Conservation (phyloP, 805 yeast species). For the Saturnispora kantuleensis region DNA sequence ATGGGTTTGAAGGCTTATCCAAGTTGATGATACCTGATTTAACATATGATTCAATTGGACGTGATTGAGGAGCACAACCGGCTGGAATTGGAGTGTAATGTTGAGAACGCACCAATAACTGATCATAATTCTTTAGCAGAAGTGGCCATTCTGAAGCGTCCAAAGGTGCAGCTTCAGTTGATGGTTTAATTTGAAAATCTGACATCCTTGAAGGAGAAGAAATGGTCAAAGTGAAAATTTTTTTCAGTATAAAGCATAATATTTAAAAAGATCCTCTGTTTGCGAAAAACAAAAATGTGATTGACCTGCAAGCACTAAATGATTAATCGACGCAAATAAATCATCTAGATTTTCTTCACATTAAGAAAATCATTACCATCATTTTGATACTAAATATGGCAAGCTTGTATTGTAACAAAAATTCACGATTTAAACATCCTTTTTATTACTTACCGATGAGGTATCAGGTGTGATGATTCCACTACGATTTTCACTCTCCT, state of each 20-base stretch:
- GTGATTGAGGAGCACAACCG: constrained; percentile 88
- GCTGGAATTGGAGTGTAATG: constrained; percentile 97
- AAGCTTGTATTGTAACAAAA: too few relatives aligned
- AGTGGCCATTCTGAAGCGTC: constrained; percentile 96
- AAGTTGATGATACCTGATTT: constrained; percentile 94
- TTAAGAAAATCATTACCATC: too few relatives aligned
- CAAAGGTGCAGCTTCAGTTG: constrained; percentile 61
- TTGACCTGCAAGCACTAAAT: too few relatives aligned
- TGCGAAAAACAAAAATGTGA: neutral
- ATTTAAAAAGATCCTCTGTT: neutral
- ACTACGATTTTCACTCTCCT: too few relatives aligned
- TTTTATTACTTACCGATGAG: too few relatives aligned
- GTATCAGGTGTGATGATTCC: too few relatives aligned
- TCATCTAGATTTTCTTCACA: too few relatives aligned
- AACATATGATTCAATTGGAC: constrained; percentile 84
- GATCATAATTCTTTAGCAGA: constrained; percentile 86
- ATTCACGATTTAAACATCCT: too few relatives aligned
- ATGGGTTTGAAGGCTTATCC: constrained; percentile 97
- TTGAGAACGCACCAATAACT: constrained; percentile 87
- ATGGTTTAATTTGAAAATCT: constrained; percentile 76
- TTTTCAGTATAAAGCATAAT: neutral
- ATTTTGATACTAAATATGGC: too few relatives aligned
- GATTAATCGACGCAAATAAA: too few relatives aligned
- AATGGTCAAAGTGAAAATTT: constrained; percentile 2
- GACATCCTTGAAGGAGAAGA: constrained; percentile 19